Evolutionary conservation across 495 filamentous ascomycete genomes (phyloP).

Genomic region (Hypoxylon trugodes): DNA sequence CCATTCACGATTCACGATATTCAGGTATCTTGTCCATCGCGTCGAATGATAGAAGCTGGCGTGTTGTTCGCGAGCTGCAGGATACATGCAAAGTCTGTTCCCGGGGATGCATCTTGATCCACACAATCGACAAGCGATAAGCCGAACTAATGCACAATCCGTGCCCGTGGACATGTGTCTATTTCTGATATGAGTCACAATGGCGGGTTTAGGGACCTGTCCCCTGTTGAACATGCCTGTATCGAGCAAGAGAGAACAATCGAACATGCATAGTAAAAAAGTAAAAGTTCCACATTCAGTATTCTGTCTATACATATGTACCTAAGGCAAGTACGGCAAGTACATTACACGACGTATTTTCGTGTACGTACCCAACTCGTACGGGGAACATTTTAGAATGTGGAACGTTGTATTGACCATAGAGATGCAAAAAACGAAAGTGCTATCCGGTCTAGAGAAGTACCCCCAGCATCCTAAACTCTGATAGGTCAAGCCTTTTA

Average conservation of each 20-base stretch:
- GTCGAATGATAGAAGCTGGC: conserved; percentile 29
- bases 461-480: conserved; percentile 12
- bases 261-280: conserved; percentile 1
- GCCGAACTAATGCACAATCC: conserved; percentile 32
- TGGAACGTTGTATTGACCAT: conserved; percentile 30
- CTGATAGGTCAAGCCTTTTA: conserved; percentile 22
- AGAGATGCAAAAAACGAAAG: conserved; percentile 13
- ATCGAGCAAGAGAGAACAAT: conserved; percentile 12
- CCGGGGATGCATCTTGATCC: conserved; percentile 31
- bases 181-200: conserved; percentile 39
- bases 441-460: conserved; percentile 21
- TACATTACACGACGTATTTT: too few relatives aligned
- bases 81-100: conserved; percentile 18
- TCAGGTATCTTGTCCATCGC: too few relatives aligned
- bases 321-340: too few relatives aligned
- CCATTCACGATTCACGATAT: conserved; percentile 34
- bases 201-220: conserved; percentile 29
- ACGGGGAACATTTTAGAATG: not conserved
- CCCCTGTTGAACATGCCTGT: conserved; percentile 19
- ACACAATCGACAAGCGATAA: conserved; percentile 28
- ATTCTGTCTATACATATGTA: too few relatives aligned
- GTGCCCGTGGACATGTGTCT: conserved; percentile 42
- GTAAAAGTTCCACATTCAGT: not conserved
- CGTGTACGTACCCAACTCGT: too few relatives aligned
- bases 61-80: conserved; percentile 25